phyloP scores from a whole-genome alignment of 2,329 filamentous ascomycete species.

The Clarireedia hainanense region DNA sequence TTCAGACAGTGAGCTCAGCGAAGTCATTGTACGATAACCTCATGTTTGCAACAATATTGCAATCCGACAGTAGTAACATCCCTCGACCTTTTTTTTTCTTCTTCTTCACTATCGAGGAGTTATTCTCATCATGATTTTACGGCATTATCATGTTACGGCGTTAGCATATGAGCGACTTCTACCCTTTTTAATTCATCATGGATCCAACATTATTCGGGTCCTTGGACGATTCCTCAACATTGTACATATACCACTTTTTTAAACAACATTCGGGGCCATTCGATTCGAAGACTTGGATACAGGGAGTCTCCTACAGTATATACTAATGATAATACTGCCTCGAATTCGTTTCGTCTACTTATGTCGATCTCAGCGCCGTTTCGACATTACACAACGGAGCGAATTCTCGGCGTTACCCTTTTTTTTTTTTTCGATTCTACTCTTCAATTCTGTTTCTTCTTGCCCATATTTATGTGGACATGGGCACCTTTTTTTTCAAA shows the following conservation, averaged over 20 bases:
- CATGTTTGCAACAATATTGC: not conserved
- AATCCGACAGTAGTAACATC: slow-evolving; percentile 2
- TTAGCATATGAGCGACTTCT: slow-evolving; percentile 28
- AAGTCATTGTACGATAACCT: slow-evolving; percentile 23
- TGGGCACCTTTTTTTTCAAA: not conserved
- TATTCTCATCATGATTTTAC: slow-evolving; percentile 26
- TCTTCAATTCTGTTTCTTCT: slow-evolving; percentile 13
- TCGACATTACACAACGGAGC: not conserved
- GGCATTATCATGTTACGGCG: slow-evolving; percentile 27
- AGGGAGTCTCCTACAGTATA: slow-evolving; percentile 15
- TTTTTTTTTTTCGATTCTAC: not conserved
- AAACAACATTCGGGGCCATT: slow-evolving; percentile 11
- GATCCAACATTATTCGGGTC: not conserved
- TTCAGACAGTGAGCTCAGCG: slow-evolving; percentile 28
- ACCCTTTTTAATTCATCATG: slow-evolving; percentile 14
- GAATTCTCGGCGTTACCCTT: slow-evolving; percentile 5
- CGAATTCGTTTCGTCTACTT: not conserved
- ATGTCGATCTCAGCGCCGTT: slow-evolving; percentile 2
- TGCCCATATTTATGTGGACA: slow-evolving; percentile 3
- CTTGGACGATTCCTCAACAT: slow-evolving; percentile 10
- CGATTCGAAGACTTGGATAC: slow-evolving; percentile 10
- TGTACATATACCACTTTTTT: slow-evolving; percentile 23
- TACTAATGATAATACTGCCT: slow-evolving; percentile 23
- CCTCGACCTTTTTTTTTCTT: slow-evolving; percentile 12
- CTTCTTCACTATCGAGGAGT: slow-evolving; percentile 13